Conservation (phyloP, 257 asterid genomes). For the Gardenia jasminoides region DNA sequence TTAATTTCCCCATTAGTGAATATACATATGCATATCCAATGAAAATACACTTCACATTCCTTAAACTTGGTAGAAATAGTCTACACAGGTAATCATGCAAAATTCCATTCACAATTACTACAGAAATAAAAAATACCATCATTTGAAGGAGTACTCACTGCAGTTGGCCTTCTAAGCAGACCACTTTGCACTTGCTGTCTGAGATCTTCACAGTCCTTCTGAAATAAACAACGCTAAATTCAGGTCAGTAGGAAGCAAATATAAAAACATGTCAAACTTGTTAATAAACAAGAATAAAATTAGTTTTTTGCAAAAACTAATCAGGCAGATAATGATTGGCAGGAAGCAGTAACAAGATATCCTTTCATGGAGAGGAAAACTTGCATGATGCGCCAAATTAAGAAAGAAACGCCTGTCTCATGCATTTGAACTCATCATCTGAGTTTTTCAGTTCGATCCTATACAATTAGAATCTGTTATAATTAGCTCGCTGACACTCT, state of each 20-base stretch:
- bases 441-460: neutral
- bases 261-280: neutral
- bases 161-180: neutral
- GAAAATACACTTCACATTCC: no score
- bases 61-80: neutral
- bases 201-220: neutral
- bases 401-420: neutral
- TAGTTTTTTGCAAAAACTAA: neutral
- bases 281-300: neutral
- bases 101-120: neutral
- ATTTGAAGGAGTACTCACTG: slow-evolving; percentile 4
- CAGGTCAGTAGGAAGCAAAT: neutral
- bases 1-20: no score
- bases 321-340: neutral
- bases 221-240: neutral
- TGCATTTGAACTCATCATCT: neutral
- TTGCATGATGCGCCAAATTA: neutral
- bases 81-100: neutral
- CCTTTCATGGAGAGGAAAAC: neutral
- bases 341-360: no score
- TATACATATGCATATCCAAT: no score
- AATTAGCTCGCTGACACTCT: neutral
- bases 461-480: neutral
- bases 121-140: neutral
- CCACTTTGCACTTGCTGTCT: slow-evolving; percentile 1